Percentiles rank a stretch among this genome's conserved stretches.
Conservation (phyloP, 2,329 filamentous ascomycete species). For the Aspergillus ibericus region DNA sequence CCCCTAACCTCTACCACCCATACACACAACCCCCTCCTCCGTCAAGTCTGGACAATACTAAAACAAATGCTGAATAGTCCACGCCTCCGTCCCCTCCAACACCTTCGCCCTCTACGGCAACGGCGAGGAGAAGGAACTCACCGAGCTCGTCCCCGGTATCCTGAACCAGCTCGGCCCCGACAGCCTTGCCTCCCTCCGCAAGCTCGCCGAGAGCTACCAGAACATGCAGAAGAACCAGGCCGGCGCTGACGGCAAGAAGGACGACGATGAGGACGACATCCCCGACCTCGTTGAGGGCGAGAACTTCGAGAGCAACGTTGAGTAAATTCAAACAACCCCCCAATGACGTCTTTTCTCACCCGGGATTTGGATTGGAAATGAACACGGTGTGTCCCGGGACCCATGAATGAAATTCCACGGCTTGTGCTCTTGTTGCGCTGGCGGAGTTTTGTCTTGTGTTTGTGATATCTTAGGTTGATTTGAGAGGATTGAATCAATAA, state of each 20-base stretch:
- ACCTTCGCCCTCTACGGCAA: constrained; percentile 99
- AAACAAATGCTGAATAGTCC: constrained; percentile 59
- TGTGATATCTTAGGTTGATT: no score
- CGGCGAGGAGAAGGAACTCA: constrained; percentile 99
- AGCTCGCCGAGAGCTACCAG: constrained; percentile 99
- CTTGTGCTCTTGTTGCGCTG: no score
- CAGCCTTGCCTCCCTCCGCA: constrained; percentile 94
- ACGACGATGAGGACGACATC: constrained; percentile 83
- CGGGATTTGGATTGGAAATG: no score
- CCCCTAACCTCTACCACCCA: neutral
- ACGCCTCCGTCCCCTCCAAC: constrained; percentile 95
- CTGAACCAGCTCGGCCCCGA: constrained; percentile 99
- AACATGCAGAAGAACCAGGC: constrained; percentile 93
- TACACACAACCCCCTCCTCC: neutral
- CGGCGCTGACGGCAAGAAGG: constrained; percentile 71
- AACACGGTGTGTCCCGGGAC: neutral
- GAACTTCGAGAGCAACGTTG: constrained; percentile 97
- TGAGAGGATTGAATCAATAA: no score
- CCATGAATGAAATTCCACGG: no score
- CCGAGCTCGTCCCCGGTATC: constrained; percentile 97
- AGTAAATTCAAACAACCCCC: no score
- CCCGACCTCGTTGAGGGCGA: constrained; percentile 95
- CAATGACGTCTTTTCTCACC: no score
- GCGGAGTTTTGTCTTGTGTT: no score
- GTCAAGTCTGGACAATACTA: no score